phyloP scores from a whole-genome alignment of 2,329 filamentous ascomycete genomes.

The Cladosporium oxysporum region DNA sequence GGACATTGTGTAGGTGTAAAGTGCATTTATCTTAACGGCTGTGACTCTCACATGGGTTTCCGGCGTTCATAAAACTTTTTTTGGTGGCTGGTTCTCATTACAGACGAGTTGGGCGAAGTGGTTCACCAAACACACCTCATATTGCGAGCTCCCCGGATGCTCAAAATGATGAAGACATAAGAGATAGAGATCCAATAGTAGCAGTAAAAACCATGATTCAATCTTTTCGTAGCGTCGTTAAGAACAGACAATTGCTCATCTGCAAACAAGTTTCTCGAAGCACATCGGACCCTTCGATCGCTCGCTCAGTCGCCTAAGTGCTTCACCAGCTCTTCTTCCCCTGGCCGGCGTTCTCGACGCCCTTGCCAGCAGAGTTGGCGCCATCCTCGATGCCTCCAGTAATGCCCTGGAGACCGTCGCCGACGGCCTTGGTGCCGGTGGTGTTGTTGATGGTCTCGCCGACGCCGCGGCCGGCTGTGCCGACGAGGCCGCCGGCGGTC shows the following conservation, averaged over 20 bases:
- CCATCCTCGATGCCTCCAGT: conserved; percentile 47
- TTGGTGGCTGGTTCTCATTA: neutral
- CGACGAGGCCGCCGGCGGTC: conserved; percentile 56
- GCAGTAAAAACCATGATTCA: neutral
- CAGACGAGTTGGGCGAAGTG: neutral
- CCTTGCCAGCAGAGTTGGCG: conserved; percentile 41
- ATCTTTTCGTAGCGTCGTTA: neutral
- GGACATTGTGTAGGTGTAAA: no score
- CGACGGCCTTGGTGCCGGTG: conserved; percentile 45
- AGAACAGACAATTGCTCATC: neutral
- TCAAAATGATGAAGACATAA: neutral
- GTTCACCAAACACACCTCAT: neutral
- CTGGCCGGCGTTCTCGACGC: conserved; percentile 50
- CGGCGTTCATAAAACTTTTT: no score
- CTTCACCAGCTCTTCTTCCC: conserved; percentile 40
- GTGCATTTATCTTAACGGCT: no score
- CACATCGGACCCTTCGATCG: no score
- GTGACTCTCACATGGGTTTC: no score
- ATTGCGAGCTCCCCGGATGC: no score
- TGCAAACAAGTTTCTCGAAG: neutral
- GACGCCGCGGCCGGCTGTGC: conserved; percentile 45
- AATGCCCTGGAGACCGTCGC: conserved; percentile 43
- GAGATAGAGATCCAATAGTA: neutral
- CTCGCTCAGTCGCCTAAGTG: no score
- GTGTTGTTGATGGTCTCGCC: conserved; percentile 48